A percentile compares a stretch with the other conserved stretches of the same genome.
These are phyloP conservation scores for Fraxinus angustifolia DNA, from an alignment of 305 asterid species.

Conservation along the genomic window DNA sequence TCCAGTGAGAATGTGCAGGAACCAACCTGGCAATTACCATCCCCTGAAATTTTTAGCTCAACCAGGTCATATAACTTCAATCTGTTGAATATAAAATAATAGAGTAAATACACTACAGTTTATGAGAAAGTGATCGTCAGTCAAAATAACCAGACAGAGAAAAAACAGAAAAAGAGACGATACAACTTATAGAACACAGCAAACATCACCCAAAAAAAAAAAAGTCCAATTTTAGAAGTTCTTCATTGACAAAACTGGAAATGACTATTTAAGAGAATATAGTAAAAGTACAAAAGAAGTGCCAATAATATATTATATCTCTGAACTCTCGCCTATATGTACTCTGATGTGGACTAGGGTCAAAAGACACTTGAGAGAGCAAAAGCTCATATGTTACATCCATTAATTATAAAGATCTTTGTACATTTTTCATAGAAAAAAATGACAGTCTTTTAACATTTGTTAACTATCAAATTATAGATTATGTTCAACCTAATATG, in stretches of 20 bases:
- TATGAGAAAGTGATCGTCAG: not conserved
- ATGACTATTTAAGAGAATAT: not conserved
- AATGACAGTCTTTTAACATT: not conserved
- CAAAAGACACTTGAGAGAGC: not conserved
- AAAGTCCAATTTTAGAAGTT: not conserved
- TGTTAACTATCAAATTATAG: not conserved
- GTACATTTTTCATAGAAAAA: not conserved
- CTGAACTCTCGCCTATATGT: not conserved
- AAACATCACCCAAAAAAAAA: not conserved
- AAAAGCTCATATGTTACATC: not conserved
- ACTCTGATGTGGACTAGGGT: not conserved
- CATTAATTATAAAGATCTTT: not conserved
- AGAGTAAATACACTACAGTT: conserved; percentile 12
- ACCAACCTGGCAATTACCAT: conserved; percentile 96
- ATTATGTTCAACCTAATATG: not conserved
- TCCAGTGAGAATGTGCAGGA: conserved; percentile 9
- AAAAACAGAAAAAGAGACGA: not conserved
- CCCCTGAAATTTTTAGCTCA: conserved; percentile 78
- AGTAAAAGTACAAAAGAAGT: not conserved
- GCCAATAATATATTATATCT: not conserved
- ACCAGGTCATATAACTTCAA: conserved; percentile 69
- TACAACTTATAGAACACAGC: not conserved
- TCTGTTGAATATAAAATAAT: conserved; percentile 31
- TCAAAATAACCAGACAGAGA: not conserved
- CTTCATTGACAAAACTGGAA: not conserved